A percentile compares a stretch with the other conserved stretches of the same genome.
Evolutionary conservation across 106 monocot genomes (phyloP).

Genomic region (Phalaenopsis aphrodite): DNA sequence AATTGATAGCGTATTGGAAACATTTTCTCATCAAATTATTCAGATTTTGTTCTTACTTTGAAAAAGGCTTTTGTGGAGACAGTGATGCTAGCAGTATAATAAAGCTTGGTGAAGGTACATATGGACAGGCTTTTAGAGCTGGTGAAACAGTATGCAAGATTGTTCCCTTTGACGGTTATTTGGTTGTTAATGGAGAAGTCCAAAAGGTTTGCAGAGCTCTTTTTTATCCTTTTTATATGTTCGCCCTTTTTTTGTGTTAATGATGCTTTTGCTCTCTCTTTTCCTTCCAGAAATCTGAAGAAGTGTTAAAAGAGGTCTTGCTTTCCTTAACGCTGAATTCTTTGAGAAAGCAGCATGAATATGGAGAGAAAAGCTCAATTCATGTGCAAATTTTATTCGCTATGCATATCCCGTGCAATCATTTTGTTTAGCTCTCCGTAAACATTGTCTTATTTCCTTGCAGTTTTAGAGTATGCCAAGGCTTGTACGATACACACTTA

Average conservation of each 20-base stretch:
- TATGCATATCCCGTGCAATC: not conserved
- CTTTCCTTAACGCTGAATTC: conserved; percentile 78
- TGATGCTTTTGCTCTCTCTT: conserved; percentile 5
- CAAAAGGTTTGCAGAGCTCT: conserved; percentile 60
- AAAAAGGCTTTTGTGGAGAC: conserved; percentile 9
- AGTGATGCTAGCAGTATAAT: conserved; percentile 47
- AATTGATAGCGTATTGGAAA: not conserved
- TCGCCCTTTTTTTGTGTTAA: not conserved
- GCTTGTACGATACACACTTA: conserved; percentile 50
- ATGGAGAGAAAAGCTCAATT: conserved; percentile 24
- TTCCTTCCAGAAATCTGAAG: conserved; percentile 68
- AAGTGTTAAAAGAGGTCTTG: conserved; percentile 89
- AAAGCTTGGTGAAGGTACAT: conserved; percentile 98
- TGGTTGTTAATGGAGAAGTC: conserved; percentile 81
- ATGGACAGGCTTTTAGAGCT: conserved; percentile 85
- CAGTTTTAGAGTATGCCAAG: conserved; percentile 77
- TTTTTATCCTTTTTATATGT: not conserved
- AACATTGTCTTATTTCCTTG: not conserved
- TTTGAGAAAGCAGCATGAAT: conserved; percentile 35
- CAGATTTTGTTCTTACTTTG: not conserved
- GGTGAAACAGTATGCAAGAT: conserved; percentile 81
- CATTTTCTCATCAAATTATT: not conserved
- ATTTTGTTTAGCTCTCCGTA: not conserved
- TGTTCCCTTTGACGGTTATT: conserved; percentile 88
- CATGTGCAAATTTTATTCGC: conserved; percentile 53